Percentiles rank a stretch among this genome's conserved stretches.
Evolutionary conservation across 179 eudicot species (phyloP).

Genomic region (Beta macrorhiza): DNA sequence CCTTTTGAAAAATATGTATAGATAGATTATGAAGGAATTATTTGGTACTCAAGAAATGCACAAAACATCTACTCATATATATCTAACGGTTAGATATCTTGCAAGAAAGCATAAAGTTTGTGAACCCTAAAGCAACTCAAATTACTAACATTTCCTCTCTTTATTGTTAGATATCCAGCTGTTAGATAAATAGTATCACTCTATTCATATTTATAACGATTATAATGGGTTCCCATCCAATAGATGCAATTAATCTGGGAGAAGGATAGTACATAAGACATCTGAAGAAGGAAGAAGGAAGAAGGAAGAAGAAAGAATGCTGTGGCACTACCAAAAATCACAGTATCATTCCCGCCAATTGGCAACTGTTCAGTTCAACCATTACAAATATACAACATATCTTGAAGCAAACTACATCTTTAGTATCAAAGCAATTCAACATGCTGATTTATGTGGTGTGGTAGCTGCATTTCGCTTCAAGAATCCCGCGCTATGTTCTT

Average conservation of each 20-base stretch:
- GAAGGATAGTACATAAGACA: background rate
- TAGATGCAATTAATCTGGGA: background rate
- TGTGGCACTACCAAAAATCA: constrained; percentile 43
- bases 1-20: too few relatives aligned
- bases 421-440: constrained; percentile 19
- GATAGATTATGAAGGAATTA: too few relatives aligned
- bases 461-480: constrained; percentile 20
- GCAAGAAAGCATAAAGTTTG: too few relatives aligned
- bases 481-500: background rate
- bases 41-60: too few relatives aligned
- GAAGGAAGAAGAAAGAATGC: constrained; percentile 36
- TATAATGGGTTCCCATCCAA: background rate
- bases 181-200: too few relatives aligned
- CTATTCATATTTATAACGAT: too few relatives aligned
- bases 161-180: too few relatives aligned
- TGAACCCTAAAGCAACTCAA: too few relatives aligned
- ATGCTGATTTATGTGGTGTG: constrained; percentile 5
- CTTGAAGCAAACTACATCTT: constrained; percentile 26
- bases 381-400: constrained; percentile 37
- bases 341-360: constrained; percentile 34
- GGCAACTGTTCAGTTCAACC: constrained; percentile 33
- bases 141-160: too few relatives aligned
- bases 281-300: too few relatives aligned
- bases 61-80: too few relatives aligned
- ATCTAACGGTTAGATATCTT: too few relatives aligned